Conservation (phyloP, 192 early-diverging fungal genomes). For the Gaertneriomyces sp. region DNA sequence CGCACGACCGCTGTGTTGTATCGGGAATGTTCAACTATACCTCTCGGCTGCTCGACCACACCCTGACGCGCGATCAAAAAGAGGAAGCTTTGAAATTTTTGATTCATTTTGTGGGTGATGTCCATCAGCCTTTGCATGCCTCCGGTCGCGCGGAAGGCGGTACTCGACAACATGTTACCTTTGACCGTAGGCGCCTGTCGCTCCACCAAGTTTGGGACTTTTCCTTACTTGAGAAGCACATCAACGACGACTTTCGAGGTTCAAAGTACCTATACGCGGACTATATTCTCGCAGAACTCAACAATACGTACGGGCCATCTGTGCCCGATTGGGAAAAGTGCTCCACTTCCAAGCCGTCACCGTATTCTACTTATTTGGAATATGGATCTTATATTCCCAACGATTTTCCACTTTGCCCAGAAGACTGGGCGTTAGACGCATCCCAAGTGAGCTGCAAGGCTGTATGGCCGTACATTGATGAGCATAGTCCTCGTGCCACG, state of each 20-base stretch:
- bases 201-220: constrained; percentile 37
- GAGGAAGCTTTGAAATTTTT: constrained; percentile 37
- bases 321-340: neutral
- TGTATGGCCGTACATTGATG: constrained; percentile 27
- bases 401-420: constrained; percentile 16
- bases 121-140: constrained; percentile 46
- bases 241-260: neutral
- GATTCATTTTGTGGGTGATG: constrained; percentile 46
- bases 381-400: neutral
- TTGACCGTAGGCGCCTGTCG: constrained; percentile 7
- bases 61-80: neutral
- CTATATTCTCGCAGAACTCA: constrained; percentile 19
- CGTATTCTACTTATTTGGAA: neutral
- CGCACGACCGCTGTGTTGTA: constrained; percentile 5
- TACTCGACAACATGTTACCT: constrained; percentile 23
- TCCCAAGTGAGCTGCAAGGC: constrained; percentile 29
- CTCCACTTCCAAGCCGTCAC: neutral
- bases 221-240: constrained; percentile 19
- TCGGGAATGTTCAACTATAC: constrained; percentile 38
- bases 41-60: neutral
- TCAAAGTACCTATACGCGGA: constrained; percentile 7
- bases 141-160: constrained; percentile 31
- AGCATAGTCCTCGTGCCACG: neutral
- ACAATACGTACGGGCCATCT: constrained; percentile 1
- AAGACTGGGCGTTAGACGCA: constrained; percentile 34